Evolutionary conservation across 2,329 filamentous ascomycete genomes (phyloP).

Genomic region (Exophiala bonariae): DNA sequence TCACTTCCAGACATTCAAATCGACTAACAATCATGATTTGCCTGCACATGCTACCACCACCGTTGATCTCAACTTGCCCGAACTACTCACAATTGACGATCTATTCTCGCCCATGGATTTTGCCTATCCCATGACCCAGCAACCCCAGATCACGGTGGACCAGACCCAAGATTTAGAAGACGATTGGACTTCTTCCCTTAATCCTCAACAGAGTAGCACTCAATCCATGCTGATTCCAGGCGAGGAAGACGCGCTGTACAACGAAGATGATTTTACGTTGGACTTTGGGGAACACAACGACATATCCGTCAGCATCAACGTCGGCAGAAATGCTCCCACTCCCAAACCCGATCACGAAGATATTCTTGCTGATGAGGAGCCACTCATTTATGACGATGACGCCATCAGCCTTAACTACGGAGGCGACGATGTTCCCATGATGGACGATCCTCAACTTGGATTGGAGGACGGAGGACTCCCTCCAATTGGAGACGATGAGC

Average conservation of each 20-base stretch:
- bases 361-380: slow-evolving; percentile 49
- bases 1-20: slow-evolving; percentile 77
- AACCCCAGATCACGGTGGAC: slow-evolving; percentile 46
- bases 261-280: slow-evolving; percentile 70
- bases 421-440: slow-evolving; percentile 46
- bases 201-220: slow-evolving; percentile 62
- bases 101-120: slow-evolving; percentile 82
- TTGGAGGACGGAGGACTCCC: slow-evolving; percentile 61
- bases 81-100: slow-evolving; percentile 90
- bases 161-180: slow-evolving; percentile 31
- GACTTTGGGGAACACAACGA: slow-evolving; percentile 72
- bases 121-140: slow-evolving; percentile 76
- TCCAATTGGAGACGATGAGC: slow-evolving; percentile 53
- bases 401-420: slow-evolving; percentile 54
- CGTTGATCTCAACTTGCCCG: slow-evolving; percentile 83
- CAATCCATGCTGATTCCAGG: slow-evolving; percentile 56
- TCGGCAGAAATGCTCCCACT: slow-evolving; percentile 80
- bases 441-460: slow-evolving; percentile 39
- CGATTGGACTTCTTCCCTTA: slow-evolving; percentile 73
- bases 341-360: slow-evolving; percentile 68
- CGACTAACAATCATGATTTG: slow-evolving; percentile 91
- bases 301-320: slow-evolving; percentile 72
- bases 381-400: slow-evolving; percentile 55
- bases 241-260: slow-evolving; percentile 45
- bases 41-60: slow-evolving; percentile 80